Conservation (phyloP, 2,329 filamentous ascomycete genomes). For the Graphilbum sp. region DNA sequence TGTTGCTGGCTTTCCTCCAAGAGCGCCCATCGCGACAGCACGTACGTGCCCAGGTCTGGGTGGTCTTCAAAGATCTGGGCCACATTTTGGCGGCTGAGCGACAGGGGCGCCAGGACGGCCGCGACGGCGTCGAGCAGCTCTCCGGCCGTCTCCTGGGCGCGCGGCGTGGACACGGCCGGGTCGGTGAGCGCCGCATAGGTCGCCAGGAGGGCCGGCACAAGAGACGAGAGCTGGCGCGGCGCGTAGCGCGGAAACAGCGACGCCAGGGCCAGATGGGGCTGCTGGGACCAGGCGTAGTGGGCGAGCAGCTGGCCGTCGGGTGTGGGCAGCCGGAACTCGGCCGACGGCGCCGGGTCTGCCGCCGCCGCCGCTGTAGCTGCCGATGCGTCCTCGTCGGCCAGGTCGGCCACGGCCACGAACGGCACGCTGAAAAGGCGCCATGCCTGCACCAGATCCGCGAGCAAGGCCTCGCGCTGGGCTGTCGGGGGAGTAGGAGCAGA, state of each 20-base stretch:
- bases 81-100: conserved; percentile 6
- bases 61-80: conserved; percentile 9
- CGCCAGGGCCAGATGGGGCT: conserved; percentile 16
- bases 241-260: conserved; percentile 19
- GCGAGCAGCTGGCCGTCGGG: conserved; percentile 2
- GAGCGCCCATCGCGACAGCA: conserved; percentile 8
- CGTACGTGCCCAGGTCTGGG: conserved; percentile 10
- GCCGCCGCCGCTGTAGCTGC: background rate
- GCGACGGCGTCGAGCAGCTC: conserved; percentile 13
- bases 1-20: no score
- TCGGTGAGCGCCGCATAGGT: conserved; percentile 23
- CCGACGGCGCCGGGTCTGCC: background rate
- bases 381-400: conserved; percentile 1
- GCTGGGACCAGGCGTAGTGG: conserved; percentile 6
- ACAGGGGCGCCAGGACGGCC: conserved; percentile 7
- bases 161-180: conserved; percentile 9
- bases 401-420: conserved; percentile 7
- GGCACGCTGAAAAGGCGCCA: conserved; percentile 24
- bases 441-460: conserved; percentile 22
- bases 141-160: conserved; percentile 8
- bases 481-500: no score
- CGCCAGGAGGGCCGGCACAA: conserved; percentile 19
- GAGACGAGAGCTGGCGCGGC: conserved; percentile 11
- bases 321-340: conserved; percentile 7
- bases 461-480: conserved; percentile 14